Conservation (phyloP, 768 basidiomycete genomes). For the Russula foetens region DNA sequence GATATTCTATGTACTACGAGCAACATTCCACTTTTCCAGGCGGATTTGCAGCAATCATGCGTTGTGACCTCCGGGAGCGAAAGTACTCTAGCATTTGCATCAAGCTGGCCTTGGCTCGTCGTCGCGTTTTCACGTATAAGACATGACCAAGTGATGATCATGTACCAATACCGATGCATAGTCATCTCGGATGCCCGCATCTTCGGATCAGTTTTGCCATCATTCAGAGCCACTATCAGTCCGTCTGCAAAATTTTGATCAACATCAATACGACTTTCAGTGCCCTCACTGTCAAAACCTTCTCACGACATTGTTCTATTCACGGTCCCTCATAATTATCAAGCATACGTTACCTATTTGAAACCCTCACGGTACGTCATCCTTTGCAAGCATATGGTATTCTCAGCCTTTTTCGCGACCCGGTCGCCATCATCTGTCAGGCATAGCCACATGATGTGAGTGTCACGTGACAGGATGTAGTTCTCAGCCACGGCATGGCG, state of each 20-base stretch:
- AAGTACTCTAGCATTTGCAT: neutral
- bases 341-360: neutral
- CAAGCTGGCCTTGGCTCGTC: neutral
- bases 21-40: neutral
- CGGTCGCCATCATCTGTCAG: neutral
- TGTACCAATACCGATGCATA: neutral
- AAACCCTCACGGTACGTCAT: neutral
- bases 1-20: neutral
- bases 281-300: neutral
- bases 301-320: neutral
- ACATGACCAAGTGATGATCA: neutral
- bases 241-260: neutral
- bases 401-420: neutral
- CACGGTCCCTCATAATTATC: neutral
- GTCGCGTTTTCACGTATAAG: neutral
- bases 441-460: neutral
- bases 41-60: neutral
- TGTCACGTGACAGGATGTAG: neutral
- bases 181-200: neutral
- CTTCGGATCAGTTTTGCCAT: neutral
- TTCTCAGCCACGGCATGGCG: neutral
- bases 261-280: neutral
- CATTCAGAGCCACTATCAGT: neutral
- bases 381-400: neutral
- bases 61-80: neutral